Evolutionary conservation across 306 rosid genomes (phyloP).

Genomic region (Lagenaria siceraria): DNA sequence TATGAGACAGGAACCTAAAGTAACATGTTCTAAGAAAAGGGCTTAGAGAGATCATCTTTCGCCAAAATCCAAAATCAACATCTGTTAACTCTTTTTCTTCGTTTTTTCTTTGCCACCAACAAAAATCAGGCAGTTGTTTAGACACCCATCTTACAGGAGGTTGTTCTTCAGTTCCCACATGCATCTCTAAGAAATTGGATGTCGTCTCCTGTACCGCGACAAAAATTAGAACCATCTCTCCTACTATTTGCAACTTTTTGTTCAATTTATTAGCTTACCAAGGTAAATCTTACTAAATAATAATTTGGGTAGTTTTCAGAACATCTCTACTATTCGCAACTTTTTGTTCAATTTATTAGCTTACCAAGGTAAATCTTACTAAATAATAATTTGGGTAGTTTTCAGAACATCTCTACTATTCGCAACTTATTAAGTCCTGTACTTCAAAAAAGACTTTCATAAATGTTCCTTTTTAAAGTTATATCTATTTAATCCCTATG

Average conservation of each 20-base stretch:
- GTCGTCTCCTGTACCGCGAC: conserved; percentile 64
- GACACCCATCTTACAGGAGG: conserved; percentile 20
- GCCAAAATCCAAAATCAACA: neutral
- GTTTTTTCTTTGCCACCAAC: conserved; percentile 20
- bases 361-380: neutral
- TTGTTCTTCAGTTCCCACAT: conserved; percentile 17
- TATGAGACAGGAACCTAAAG: neutral
- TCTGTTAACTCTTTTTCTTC: neutral
- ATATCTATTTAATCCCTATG: neutral
- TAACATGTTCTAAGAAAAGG: neutral
- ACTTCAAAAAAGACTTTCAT: neutral
- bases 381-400: neutral
- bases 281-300: neutral
- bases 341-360: neutral
- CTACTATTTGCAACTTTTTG: neutral
- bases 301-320: neutral
- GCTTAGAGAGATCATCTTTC: neutral
- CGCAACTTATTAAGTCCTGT: neutral
- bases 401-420: neutral
- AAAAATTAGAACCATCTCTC: neutral
- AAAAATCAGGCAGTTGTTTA: conserved; percentile 38
- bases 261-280: neutral
- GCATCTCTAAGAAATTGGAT: conserved; percentile 58
- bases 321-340: too few relatives aligned
- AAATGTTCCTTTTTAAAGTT: neutral